Conservation (phyloP, 352 stramenopile genomes). For the Hyaloperonospora brassicae region DNA sequence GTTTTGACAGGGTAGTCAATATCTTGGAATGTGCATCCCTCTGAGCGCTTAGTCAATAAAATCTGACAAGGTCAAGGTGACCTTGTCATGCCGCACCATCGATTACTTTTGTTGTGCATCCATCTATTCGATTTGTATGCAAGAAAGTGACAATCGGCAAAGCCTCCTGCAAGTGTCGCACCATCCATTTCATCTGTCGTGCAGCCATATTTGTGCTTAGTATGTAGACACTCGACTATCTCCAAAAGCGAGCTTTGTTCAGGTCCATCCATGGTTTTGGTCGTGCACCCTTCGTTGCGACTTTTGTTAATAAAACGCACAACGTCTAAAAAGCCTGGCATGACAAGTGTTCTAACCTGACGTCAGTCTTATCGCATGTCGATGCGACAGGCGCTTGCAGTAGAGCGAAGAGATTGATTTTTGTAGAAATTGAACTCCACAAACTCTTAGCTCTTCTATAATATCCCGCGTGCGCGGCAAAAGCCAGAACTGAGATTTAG, state of each 20-base stretch:
- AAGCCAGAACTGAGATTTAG: too few relatives aligned
- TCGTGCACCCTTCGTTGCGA: constrained; percentile 25
- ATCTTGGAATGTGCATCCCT: constrained; percentile 28
- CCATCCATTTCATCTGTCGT: constrained; percentile 32
- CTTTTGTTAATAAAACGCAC: constrained; percentile 28
- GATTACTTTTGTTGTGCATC: constrained; percentile 25
- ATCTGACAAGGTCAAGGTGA: constrained; percentile 30
- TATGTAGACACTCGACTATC: constrained; percentile 26
- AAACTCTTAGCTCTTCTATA: too few relatives aligned
- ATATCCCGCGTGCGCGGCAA: too few relatives aligned
- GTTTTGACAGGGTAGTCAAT: constrained; percentile 27
- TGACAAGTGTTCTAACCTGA: too few relatives aligned
- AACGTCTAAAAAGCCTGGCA: constrained; percentile 25
- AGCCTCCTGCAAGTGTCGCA: constrained; percentile 24
- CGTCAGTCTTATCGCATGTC: too few relatives aligned
- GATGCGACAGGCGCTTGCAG: too few relatives aligned
- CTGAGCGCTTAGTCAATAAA: constrained; percentile 20
- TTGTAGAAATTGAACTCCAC: too few relatives aligned
- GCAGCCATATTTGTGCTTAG: constrained; percentile 24
- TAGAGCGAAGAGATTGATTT: too few relatives aligned
- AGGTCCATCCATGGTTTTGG: constrained; percentile 29
- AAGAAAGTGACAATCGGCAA: constrained; percentile 31
- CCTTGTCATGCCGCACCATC: constrained; percentile 29
- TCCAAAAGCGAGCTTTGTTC: constrained; percentile 22
- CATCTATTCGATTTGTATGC: constrained; percentile 23